Base-by-base conservation (phyloP, 371 early-diverging fungal genomes). In the Apophysomyces sp. region DNA sequence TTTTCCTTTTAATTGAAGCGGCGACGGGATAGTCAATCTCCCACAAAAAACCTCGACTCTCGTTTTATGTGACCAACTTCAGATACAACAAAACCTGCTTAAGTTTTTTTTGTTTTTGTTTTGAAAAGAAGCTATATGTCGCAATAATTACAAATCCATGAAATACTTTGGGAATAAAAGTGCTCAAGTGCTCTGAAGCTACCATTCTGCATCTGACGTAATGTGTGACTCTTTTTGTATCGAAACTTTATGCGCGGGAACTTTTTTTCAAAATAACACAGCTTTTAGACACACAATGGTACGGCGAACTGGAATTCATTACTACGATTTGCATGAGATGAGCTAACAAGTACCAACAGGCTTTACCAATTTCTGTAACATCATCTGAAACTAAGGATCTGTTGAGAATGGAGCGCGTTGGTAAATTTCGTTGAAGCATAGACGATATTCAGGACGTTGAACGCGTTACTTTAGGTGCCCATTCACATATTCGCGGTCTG, bases 401-500 rank as follows among this genome's bases (percentile, higher is more conserved):
- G 18, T 74, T 86, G 31, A 71, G 77, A 68, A 86, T 89, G 77
- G 89, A 88, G 69, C 85, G 89, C 54, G 86, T 88, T 56, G 89
- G 87, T 87, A 82, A 58, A 61, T 59, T 27, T 52, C 26, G 29
- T 30, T 2, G 13, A 28, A n/a, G 52, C 27, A 37, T 44, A 34
- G 18, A 40, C 34, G 37, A 12, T 13, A 29, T 27, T 41, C 51
- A 6, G 11, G 41, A 18, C 6, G 13, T n/a, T 41, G n/a, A 41
- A 44, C 49, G 49, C 13, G n/a, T 51, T 57, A 6, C 12, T 40
- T 40, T 74, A 91, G 97, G 99, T 55, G 94, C 97, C 1, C 99
- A 99, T 77, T 98, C 99, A 58, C 99, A 99, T 66, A 94, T 97
- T 66, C 86, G 86, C 53, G 95, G 95, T 36, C 84, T 97, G 62